Base-by-base conservation (phyloP, 1,284 basidiomycete species). In the Boletus mariae region DNA sequence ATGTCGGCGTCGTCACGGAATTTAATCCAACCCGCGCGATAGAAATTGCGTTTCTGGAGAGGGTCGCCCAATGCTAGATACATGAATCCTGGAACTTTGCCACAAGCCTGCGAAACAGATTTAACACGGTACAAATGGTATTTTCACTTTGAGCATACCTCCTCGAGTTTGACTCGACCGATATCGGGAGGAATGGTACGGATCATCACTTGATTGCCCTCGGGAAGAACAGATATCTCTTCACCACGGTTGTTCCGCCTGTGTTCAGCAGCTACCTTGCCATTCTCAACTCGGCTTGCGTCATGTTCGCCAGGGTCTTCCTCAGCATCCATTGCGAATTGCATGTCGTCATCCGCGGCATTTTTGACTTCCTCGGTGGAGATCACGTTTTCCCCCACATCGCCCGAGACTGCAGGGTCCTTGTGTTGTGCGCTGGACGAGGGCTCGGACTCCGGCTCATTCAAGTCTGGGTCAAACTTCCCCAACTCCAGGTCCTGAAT, bases 151-250 rank as follows among this genome's bases (percentile, higher is more conserved):
- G 4, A 38, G 63, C 64, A 45, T 37, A 96, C 92, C 69, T 90
- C 87, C 75, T 97, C 94, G 29, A 98, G 77, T 62, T 92, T 93
- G 43, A 86, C 73, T 44, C 93, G 83, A 20, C 90, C 87, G 61
- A 95, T 92, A 59, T 92, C 90, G 26, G 94, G 92, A 40, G 93
- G 91, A 58, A 97, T 92, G 17, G 91, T 94, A 59, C 94, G 86
- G 65, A 97, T 93, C 82, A 96, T 92, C 47, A 98, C 85, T 67
- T 95, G 92, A 63, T 91, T 90, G 12, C 88, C 85, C 61, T 91
- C 85, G 25, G 91, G 84, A 38, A 80, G 77, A 20, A 91, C 84
- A 59, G 87, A 82, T 51, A 92, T 73, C 64, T 91, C 88, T 63
- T 90, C 87, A n/a, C 80, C 83, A 32, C 82, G 79, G 57, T 76